Evolutionary conservation across 768 basidiomycete genomes (phyloP).

Genomic region (Hypsizygus marmoreus): DNA sequence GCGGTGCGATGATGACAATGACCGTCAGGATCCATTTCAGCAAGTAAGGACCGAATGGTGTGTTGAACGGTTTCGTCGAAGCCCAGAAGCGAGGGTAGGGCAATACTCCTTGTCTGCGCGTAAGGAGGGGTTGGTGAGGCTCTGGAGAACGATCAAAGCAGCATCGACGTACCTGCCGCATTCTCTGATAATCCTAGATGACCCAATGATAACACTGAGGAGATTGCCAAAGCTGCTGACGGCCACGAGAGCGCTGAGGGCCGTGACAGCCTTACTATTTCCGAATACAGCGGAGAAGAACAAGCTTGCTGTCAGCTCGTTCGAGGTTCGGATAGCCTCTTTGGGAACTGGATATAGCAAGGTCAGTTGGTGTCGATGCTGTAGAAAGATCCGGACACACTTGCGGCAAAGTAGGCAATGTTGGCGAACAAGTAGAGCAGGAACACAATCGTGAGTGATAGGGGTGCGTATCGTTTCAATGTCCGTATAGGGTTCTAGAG

Average conservation of each 20-base stretch:
- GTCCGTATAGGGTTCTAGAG: slow-evolving; percentile 44
- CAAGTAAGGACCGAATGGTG: slow-evolving; percentile 47
- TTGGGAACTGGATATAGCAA: slow-evolving; percentile 36
- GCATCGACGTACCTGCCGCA: too few species aligned
- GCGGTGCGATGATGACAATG: slow-evolving; percentile 49
- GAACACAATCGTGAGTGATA: slow-evolving; percentile 48
- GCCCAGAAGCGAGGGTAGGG: slow-evolving; percentile 53
- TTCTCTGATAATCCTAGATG: slow-evolving; percentile 48
- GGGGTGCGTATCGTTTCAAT: slow-evolving; percentile 43
- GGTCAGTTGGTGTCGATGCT: background rate
- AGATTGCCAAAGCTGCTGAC: slow-evolving; percentile 44
- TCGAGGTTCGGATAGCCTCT: slow-evolving; percentile 42
- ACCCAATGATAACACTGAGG: slow-evolving; percentile 24
- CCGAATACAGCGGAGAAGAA: slow-evolving; percentile 57
- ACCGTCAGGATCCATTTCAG: slow-evolving; percentile 48
- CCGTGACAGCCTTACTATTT: slow-evolving; percentile 31
- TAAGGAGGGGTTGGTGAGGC: too few species aligned
- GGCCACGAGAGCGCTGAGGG: slow-evolving; percentile 39
- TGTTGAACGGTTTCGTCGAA: slow-evolving; percentile 52
- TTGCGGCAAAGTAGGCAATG: slow-evolving; percentile 40
- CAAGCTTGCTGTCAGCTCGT: slow-evolving; percentile 46
- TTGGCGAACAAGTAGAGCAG: slow-evolving; percentile 51
- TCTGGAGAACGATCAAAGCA: too few species aligned
- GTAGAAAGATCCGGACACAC: slow-evolving; percentile 15
- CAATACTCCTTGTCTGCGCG: slow-evolving; percentile 48